These are phyloP conservation scores for Telfairia occidentalis DNA, from an alignment of 331 rosid species.

Conservation along the genomic window DNA sequence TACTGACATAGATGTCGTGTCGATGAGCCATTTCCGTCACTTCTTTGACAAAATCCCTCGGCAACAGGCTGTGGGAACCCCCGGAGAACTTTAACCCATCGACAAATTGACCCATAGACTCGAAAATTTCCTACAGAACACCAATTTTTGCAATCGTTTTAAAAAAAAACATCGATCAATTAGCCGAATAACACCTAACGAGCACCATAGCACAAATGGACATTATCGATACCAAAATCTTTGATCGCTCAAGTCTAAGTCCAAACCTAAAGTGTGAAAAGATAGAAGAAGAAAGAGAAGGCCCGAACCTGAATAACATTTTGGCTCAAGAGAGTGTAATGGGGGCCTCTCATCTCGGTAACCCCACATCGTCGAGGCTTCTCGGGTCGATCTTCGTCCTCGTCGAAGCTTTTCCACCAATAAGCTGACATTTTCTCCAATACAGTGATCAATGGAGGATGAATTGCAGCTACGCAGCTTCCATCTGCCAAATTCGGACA, in stretches of 20 bases:
- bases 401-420: conserved; percentile 69
- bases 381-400: conserved; percentile 78
- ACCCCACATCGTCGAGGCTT: conserved; percentile 82
- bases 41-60: conserved; percentile 52
- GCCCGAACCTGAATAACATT: conserved; percentile 48
- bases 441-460: neutral
- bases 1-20: conserved; percentile 75
- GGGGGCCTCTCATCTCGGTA: conserved; percentile 75
- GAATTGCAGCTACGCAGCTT: no score
- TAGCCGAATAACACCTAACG: neutral
- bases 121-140: conserved; percentile 55
- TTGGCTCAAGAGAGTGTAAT: conserved; percentile 40
- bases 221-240: neutral
- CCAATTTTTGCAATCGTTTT: neutral
- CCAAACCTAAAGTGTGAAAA: neutral
- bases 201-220: neutral
- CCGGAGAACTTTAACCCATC: conserved; percentile 83
- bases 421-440: conserved; percentile 38
- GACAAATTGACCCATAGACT: conserved; percentile 63
- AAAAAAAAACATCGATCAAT: neutral
- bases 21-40: conserved; percentile 67
- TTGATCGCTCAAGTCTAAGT: neutral
- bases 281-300: neutral
- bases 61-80: conserved; percentile 71
- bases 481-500: neutral